Evolutionary conservation across 2,329 filamentous ascomycete genomes (phyloP).

Genomic region (Trichoderma endophyticum): DNA sequence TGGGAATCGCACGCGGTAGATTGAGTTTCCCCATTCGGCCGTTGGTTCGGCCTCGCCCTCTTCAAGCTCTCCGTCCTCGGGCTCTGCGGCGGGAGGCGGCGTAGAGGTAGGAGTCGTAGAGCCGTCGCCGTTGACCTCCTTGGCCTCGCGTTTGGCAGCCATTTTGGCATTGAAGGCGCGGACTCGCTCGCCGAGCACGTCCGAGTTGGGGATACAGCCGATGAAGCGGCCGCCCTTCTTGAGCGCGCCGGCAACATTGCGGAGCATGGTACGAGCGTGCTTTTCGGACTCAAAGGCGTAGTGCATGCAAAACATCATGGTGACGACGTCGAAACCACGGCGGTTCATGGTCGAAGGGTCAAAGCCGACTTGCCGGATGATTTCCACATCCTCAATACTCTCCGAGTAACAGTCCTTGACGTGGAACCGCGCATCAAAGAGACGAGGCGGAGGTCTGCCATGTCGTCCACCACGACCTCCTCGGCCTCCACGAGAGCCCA

Average conservation of each 20-base stretch:
- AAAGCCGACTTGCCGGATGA: slow-evolving; percentile 84
- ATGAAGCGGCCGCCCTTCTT: slow-evolving; percentile 95
- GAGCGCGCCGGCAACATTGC: slow-evolving; percentile 83
- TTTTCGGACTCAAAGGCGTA: slow-evolving; percentile 94
- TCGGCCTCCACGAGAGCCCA: slow-evolving; percentile 60
- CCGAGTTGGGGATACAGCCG: slow-evolving; percentile 94
- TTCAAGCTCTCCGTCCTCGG: slow-evolving; percentile 48
- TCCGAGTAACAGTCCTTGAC: slow-evolving; percentile 92
- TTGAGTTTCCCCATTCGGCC: slow-evolving; percentile 87
- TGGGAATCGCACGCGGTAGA: slow-evolving; percentile 88
- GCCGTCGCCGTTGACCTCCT: slow-evolving; percentile 27
- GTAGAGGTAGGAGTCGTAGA: slow-evolving; percentile 27
- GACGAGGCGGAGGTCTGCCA: slow-evolving; percentile 47
- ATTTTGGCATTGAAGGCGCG: slow-evolving; percentile 64
- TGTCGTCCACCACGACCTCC: slow-evolving; percentile 51
- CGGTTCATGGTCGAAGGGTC: slow-evolving; percentile 69
- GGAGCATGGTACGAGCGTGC: slow-evolving; percentile 87
- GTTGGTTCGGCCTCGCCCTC: slow-evolving; percentile 61
- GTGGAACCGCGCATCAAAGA: slow-evolving; percentile 85
- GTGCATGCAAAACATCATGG: slow-evolving; percentile 99
- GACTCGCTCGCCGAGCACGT: slow-evolving; percentile 80
- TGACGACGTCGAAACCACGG: slow-evolving; percentile 91
- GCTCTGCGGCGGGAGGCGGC: slow-evolving; percentile 28
- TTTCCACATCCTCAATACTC: slow-evolving; percentile 73
- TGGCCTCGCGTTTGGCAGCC: slow-evolving; percentile 39